Conservation (phyloP, 2,329 filamentous ascomycete genomes). For the Trichoderma breve region DNA sequence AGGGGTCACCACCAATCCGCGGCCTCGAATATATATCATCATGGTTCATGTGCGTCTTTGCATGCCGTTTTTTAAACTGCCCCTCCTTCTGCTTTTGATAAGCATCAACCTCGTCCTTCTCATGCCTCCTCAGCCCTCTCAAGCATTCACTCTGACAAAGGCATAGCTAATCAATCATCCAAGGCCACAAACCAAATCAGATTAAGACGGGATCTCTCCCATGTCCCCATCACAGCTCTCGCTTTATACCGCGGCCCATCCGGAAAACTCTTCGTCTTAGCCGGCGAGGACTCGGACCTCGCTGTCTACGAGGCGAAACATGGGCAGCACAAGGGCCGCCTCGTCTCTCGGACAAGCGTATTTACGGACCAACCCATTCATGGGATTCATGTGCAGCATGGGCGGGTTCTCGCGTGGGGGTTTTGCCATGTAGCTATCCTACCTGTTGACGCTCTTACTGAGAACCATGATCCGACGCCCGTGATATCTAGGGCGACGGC, state of each 20-base stretch:
- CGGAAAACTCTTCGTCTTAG: conserved; percentile 47
- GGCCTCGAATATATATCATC: neutral
- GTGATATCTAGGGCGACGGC: conserved; percentile 43
- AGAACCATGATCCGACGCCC: conserved; percentile 11
- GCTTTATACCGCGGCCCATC: conserved; percentile 44
- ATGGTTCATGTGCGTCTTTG: conserved; percentile 16
- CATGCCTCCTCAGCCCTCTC: neutral
- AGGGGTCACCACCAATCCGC: neutral
- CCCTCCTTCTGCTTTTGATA: conserved; percentile 5
- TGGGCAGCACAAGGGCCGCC: conserved; percentile 31
- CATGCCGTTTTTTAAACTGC: neutral
- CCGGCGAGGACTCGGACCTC: conserved; percentile 59
- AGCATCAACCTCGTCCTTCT: neutral
- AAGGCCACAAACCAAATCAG: conserved; percentile 19
- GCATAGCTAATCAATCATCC: neutral
- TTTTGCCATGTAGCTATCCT: conserved; percentile 54
- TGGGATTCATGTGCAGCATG: conserved; percentile 57
- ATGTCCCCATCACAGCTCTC: conserved; percentile 60
- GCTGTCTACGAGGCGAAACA: conserved; percentile 48
- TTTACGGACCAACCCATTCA: conserved; percentile 72
- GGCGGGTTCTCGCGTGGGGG: conserved; percentile 65
- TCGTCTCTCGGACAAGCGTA: conserved; percentile 47
- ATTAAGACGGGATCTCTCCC: conserved; percentile 39
- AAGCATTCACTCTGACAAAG: neutral
- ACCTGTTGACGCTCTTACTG: conserved; percentile 27